These are phyloP conservation scores for Diphasiastrum complanatum DNA, from an alignment of 83 land plant genomes.

Conservation along the genomic window DNA sequence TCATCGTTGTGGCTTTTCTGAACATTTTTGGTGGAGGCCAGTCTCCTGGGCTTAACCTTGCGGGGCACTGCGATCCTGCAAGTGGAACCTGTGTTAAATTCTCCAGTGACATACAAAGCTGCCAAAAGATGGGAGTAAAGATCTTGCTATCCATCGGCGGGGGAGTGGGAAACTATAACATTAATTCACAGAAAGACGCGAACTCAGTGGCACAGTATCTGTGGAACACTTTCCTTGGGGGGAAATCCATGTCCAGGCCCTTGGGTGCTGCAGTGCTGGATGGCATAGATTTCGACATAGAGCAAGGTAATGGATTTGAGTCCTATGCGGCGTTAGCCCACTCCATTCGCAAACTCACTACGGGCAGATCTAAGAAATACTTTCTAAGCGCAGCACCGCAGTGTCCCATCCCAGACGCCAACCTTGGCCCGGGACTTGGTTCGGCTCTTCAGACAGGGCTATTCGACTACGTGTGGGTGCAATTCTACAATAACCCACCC, in stretches of 20 bases:
- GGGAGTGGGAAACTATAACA: slow-evolving; percentile 27
- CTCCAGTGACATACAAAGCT: slow-evolving; percentile 20
- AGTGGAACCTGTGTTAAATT: slow-evolving; percentile 19
- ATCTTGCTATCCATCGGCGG: slow-evolving; percentile 46
- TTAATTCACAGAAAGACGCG: slow-evolving; percentile 32
- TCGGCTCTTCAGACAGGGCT: slow-evolving; percentile 27
- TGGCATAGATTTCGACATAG: slow-evolving; percentile 48
- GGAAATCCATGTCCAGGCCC: slow-evolving; percentile 27
- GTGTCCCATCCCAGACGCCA: slow-evolving; percentile 33
- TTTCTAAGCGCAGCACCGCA: slow-evolving; percentile 43
- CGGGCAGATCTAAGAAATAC: slow-evolving; percentile 6
- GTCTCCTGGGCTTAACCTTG: slow-evolving; percentile 32
- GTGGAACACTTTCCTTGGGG: slow-evolving; percentile 43
- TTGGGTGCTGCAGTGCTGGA: slow-evolving; percentile 33
- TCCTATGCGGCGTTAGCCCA: slow-evolving; percentile 30
- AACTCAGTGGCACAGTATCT: slow-evolving; percentile 31
- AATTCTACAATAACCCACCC: slow-evolving; percentile 37
- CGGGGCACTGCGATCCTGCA: slow-evolving; percentile 40
- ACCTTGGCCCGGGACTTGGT: slow-evolving; percentile 12
- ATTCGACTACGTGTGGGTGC: slow-evolving; percentile 45
- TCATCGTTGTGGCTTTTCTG: slow-evolving; percentile 36
- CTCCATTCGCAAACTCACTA: slow-evolving; percentile 12
- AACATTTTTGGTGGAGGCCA: slow-evolving; percentile 25
- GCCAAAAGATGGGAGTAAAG: slow-evolving; percentile 38
- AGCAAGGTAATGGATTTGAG: slow-evolving; percentile 7